Base-by-base conservation (phyloP, 768 basidiomycete genomes). In the Calvatia gigantea region DNA sequence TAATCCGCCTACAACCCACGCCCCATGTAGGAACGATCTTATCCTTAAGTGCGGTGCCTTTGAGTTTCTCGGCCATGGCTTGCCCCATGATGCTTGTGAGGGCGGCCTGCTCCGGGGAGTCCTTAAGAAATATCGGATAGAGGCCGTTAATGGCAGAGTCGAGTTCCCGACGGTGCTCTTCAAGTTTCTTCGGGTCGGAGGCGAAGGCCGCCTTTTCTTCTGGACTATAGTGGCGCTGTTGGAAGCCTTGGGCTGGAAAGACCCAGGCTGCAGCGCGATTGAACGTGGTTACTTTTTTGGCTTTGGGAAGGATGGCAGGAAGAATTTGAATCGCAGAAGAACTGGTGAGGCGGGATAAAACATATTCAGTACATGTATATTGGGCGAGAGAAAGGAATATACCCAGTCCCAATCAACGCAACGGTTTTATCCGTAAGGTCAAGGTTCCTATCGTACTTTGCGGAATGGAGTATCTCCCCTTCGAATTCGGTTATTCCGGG, bases 351-450 rank as follows among this genome's bases (percentile, higher is more conserved):
- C 0, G 27, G 3, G 2, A n/a, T n/a, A n/a, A n/a, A n/a, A n/a
- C n/a, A n/a, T 51, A 32, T 28, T 41, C 4, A 45, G 15, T 25
- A 15, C 21, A 31, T 14, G 27, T 43, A 14, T 21, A 28, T 21
- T 19, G n/a, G 21, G 3, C 25, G 8, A 32, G 21, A 17, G 4
- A 15, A 28, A 3, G 27, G 25, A 3, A 54, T 65, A 45, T 37
- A 70, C 70, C 70, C 69, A 52, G 69, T 71, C 57, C 80, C 79
- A 70, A 64, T 71, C 51, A 67, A 65, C 58, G 60, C 73, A 62
- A 64, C 71, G 62, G 48, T 71, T 67, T 67, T 75, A 45, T 72
- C 74, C 62, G 57, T 67, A 21, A 66, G 64, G 45, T 68, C 64
- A 6, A 67, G 43, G n/a, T 46, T 52, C 14, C 59, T 56, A 41